phyloP scores from a whole-genome alignment of 805 yeast genomes.

The Metschnikowia aberdeeniae region DNA sequence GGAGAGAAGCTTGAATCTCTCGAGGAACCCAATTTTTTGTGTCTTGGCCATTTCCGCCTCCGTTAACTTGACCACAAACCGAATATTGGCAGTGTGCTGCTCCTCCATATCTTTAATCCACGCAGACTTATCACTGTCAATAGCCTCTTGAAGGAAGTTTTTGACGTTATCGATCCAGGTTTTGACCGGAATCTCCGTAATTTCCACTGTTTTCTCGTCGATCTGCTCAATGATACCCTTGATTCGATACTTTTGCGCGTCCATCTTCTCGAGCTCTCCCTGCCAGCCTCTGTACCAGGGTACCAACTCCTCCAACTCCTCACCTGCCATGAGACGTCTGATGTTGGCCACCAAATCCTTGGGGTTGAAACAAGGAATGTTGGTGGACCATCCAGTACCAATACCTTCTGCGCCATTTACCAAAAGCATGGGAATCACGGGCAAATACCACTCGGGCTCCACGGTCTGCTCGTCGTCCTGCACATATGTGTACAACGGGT shows the following conservation, averaged over 20 bases:
- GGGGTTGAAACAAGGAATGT: slow-evolving; percentile 88
- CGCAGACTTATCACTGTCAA: slow-evolving; percentile 74
- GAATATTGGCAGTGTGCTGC: slow-evolving; percentile 80
- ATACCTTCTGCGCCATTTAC: slow-evolving; percentile 98
- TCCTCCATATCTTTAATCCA: slow-evolving; percentile 96
- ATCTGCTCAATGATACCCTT: slow-evolving; percentile 78
- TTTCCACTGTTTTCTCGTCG: slow-evolving; percentile 76
- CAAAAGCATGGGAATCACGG: slow-evolving; percentile 90
- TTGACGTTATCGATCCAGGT: slow-evolving; percentile 92
- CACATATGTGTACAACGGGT: slow-evolving; percentile 68
- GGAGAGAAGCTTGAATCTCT: slow-evolving; percentile 73
- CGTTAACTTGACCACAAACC: slow-evolving; percentile 70
- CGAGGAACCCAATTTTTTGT: slow-evolving; percentile 68
- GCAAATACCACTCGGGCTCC: slow-evolving; percentile 94
- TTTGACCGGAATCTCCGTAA: slow-evolving; percentile 87
- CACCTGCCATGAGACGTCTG: slow-evolving; percentile 65
- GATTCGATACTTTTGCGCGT: slow-evolving; percentile 66
- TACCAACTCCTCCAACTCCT: slow-evolving; percentile 64
- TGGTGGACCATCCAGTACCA: slow-evolving; percentile 98
- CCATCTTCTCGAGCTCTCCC: slow-evolving; percentile 66
- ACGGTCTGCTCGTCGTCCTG: slow-evolving; percentile 92
- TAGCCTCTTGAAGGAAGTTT: slow-evolving; percentile 71
- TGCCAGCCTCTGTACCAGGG: slow-evolving; percentile 98
- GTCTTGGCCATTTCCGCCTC: slow-evolving; percentile 84
- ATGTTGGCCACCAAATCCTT: slow-evolving; percentile 73